Conservation (phyloP, 2,329 filamentous ascomycete genomes). For the Capronia epimyces region DNA sequence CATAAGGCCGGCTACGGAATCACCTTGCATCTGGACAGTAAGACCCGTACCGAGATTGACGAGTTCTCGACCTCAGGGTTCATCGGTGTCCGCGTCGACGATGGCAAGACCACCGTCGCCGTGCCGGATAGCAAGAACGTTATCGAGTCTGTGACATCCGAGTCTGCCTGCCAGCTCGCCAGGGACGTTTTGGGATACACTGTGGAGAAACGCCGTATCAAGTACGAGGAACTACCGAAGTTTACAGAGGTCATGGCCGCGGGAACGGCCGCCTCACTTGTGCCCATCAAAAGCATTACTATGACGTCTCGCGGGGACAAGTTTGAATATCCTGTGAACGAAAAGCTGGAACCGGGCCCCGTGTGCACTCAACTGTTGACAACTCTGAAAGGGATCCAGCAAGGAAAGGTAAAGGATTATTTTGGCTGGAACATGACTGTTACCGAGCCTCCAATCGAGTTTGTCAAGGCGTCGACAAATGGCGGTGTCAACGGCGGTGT, state of each 20-base stretch:
- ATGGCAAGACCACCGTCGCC: conserved; percentile 57
- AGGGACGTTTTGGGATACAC: conserved; percentile 69
- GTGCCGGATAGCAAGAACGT: conserved; percentile 84
- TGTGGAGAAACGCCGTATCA: conserved; percentile 65
- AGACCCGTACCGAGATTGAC: conserved; percentile 76
- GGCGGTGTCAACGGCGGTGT: conserved; percentile 18
- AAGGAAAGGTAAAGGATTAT: conserved; percentile 68
- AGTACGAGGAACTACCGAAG: conserved; percentile 55
- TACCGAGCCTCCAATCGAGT: conserved; percentile 28
- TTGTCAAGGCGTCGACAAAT: conserved; percentile 11
- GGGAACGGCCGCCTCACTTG: conserved; percentile 83
- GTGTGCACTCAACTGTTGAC: conserved; percentile 66
- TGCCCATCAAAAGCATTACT: conserved; percentile 87
- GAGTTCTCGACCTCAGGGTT: conserved; percentile 96
- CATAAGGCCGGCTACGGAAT: conserved; percentile 79
- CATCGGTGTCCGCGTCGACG: conserved; percentile 66
- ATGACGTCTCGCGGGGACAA: conserved; percentile 55
- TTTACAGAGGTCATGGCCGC: conserved; percentile 84
- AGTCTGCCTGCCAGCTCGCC: conserved; percentile 71
- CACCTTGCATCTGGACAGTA: conserved; percentile 86
- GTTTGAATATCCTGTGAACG: conserved; percentile 48
- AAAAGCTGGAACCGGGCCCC: conserved; percentile 60
- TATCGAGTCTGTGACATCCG: conserved; percentile 79
- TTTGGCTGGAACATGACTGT: conserved; percentile 63
- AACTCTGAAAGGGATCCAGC: conserved; percentile 79